A percentile compares a stretch with the other conserved stretches of the same genome.
These are phyloP conservation scores for Bidens hawaiensis DNA, from an alignment of 140 eudicot species.

Conservation along the genomic window DNA sequence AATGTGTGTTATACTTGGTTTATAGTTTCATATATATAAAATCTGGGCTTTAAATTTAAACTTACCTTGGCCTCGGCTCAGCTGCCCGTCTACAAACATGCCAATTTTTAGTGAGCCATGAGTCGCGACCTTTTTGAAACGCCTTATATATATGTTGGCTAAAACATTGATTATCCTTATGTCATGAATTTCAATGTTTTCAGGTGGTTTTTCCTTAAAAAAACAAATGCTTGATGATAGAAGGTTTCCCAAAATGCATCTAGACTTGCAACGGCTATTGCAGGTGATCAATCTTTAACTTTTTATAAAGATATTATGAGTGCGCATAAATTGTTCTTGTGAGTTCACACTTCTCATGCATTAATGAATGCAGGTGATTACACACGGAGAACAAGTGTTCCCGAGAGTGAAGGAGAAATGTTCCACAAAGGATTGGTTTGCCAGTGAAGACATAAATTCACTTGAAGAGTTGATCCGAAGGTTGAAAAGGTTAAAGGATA, in stretches of 20 bases:
- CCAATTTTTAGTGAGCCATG: too few species aligned
- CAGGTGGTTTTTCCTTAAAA: slow-evolving; percentile 92
- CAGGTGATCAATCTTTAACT: slow-evolving; percentile 42
- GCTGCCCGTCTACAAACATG: too few species aligned
- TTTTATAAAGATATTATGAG: background rate
- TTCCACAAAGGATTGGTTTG: slow-evolving; percentile 83
- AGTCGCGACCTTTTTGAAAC: too few species aligned
- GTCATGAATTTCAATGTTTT: background rate
- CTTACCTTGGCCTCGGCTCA: too few species aligned
- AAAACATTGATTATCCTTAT: background rate
- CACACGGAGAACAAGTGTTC: slow-evolving; percentile 97
- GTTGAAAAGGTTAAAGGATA: slow-evolving; percentile 79
- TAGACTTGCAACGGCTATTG: slow-evolving; percentile 88
- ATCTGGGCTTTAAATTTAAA: too few species aligned
- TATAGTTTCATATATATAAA: too few species aligned
- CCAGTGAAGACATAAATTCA: slow-evolving; percentile 58
- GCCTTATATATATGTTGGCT: too few species aligned
- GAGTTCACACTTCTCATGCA: background rate
- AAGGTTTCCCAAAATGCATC: slow-evolving; percentile 95
- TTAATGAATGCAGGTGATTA: slow-evolving; percentile 57
- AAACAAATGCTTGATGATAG: slow-evolving; percentile 85
- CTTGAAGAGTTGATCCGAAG: slow-evolving; percentile 81
- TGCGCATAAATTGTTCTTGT: background rate
- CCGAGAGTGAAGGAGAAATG: slow-evolving; percentile 95
- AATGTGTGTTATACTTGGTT: too few species aligned